These are phyloP conservation scores for Phytophthora colocasiae DNA, from an alignment of 352 stramenopile genomes.

Conservation along the genomic window DNA sequence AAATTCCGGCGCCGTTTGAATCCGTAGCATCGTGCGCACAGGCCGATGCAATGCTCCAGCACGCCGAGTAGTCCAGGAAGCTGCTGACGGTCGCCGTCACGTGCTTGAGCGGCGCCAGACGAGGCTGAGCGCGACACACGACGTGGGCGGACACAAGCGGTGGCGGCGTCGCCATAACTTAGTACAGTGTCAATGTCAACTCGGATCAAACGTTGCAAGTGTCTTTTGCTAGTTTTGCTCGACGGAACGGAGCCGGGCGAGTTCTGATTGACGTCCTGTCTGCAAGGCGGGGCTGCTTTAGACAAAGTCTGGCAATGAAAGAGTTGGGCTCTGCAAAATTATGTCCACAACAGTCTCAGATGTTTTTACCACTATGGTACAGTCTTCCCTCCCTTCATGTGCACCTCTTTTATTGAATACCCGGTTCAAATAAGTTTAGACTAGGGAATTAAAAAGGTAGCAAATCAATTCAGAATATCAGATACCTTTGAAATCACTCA, in stretches of 20 bases:
- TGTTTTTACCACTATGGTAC: neutral
- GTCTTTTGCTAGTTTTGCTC: conserved; percentile 21
- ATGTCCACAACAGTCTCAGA: no score
- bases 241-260: conserved; percentile 26
- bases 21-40: conserved; percentile 13
- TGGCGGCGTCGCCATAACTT: neutral
- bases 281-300: conserved; percentile 2
- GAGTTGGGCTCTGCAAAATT: neutral
- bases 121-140: conserved; percentile 36
- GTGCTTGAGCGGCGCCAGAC: conserved; percentile 38
- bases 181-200: neutral
- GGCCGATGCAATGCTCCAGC: conserved; percentile 33
- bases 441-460: no score
- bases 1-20: conserved; percentile 5
- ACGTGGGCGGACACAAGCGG: conserved; percentile 32
- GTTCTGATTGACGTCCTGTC: conserved; percentile 21
- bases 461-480: no score
- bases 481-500: no score
- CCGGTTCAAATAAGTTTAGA: no score
- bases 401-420: no score
- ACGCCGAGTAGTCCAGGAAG: conserved; percentile 39
- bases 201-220: neutral
- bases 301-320: neutral
- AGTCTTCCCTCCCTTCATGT: no score
- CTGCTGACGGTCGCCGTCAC: conserved; percentile 34